phyloP scores from a whole-genome alignment of 768 basidiomycete species.

The Trametopsis cervina region DNA sequence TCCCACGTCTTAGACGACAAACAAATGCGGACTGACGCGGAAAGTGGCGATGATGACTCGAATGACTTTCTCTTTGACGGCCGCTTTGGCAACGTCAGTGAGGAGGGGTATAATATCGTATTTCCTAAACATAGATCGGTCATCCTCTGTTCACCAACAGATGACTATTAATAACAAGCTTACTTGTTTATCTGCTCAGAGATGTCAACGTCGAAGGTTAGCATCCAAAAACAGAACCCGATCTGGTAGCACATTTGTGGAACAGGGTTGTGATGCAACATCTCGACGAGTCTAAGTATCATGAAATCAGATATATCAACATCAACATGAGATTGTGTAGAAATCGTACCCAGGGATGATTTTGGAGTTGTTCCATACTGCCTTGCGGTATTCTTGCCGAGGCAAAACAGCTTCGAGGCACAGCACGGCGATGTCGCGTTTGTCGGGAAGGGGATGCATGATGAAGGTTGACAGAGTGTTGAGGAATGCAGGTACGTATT shows the following conservation, averaged over 20 bases:
- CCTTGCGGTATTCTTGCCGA: constrained; percentile 70
- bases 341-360: constrained; percentile 57
- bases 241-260: constrained; percentile 97
- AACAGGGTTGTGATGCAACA: constrained; percentile 70
- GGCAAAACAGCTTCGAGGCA: constrained; percentile 82
- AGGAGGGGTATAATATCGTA: constrained; percentile 86
- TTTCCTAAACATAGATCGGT: constrained; percentile 44
- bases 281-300: constrained; percentile 63
- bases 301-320: background rate
- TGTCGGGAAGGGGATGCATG: constrained; percentile 43
- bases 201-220: constrained; percentile 84
- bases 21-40: constrained; percentile 40
- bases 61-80: constrained; percentile 96
- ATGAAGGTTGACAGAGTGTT: constrained; percentile 24
- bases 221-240: constrained; percentile 86
- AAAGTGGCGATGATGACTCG: constrained; percentile 91
- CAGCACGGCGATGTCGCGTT: constrained; percentile 87
- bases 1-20: background rate
- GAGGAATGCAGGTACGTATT: constrained; percentile 29
- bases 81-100: constrained; percentile 75
- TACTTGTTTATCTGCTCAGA: constrained; percentile 87
- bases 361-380: constrained; percentile 70
- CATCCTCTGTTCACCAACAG: background rate
- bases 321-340: background rate
- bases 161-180: no score